Evolutionary conservation across 2,329 filamentous ascomycete species (phyloP), one percentile per base, ranked within the genome.

Genomic region (Lojkania enalia): DNA sequence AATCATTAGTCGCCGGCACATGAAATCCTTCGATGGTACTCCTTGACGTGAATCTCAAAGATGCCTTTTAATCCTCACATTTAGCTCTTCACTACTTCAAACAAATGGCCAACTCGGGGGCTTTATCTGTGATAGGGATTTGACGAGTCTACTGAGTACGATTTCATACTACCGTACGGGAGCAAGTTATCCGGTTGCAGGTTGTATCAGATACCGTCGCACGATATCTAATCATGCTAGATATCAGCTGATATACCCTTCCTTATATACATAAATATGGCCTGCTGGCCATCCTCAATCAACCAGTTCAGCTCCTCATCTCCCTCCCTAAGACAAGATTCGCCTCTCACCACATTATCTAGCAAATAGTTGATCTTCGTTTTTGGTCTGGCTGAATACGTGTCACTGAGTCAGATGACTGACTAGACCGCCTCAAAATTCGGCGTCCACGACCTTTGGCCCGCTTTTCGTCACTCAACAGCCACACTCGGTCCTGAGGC

Each of bases 61-160:
- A 57, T 4, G 44, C 56, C 5, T 64, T 55, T 43, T 60, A 61
- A 43, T 57, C 55, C 7, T 46, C 57, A 11, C 52, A 61, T 27
- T 58, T 69, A 9, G 62, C 66, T 1, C 42, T 66, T 1, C 68
- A 71, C 51, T 68, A 73, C 49, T 49, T 51, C 42, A 39, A 44
- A 18, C 14, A 45, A 33, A 39, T 42, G 13, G 16, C 33, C n/a
- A 41, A 33, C n/a, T n/a, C n/a, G n/a, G n/a, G n/a, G n/a, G n/a
- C n/a, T n/a, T n/a, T n/a, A n/a, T n/a, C n/a, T n/a, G n/a, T n/a
- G n/a, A n/a, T n/a, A n/a, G n/a, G n/a, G n/a, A n/a, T n/a, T n/a
- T n/a, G n/a, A n/a, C n/a, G n/a, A n/a, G n/a, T n/a, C n/a, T n/a
- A n/a, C n/a, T n/a, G n/a, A n/a, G n/a, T n/a, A n/a, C n/a, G n/a